Evolutionary conservation across 2,329 filamentous ascomycete genomes (phyloP).

Genomic region (Colletotrichum sp.): DNA sequence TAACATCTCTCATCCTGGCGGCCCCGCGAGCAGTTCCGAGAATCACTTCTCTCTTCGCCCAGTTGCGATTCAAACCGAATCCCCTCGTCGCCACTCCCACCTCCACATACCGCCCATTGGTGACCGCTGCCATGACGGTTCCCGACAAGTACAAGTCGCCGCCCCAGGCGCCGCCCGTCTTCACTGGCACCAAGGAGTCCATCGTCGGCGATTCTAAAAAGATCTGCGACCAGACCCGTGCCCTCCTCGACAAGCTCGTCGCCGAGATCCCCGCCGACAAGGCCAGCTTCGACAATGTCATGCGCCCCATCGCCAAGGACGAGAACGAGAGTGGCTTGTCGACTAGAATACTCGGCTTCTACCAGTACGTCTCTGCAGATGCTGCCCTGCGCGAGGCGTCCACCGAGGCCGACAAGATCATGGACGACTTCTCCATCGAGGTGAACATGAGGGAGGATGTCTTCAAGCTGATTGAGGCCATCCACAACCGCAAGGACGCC

Average conservation of each 20-base stretch:
- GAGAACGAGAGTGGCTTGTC: conserved; percentile 69
- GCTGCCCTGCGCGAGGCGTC: conserved; percentile 75
- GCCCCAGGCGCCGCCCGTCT: conserved; percentile 78
- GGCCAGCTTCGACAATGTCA: conserved; percentile 59
- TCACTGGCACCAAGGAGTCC: conserved; percentile 74
- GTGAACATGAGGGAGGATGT: conserved; percentile 82
- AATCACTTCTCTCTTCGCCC: conserved; percentile 61
- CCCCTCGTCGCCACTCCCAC: conserved; percentile 28
- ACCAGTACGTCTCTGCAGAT: conserved; percentile 77
- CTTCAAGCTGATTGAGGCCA: conserved; percentile 69
- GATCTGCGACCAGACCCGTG: conserved; percentile 67
- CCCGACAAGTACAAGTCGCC: conserved; percentile 72
- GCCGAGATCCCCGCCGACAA: conserved; percentile 59
- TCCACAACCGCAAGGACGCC: conserved; percentile 56
- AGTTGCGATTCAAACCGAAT: conserved; percentile 50
- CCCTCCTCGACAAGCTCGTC: conserved; percentile 71
- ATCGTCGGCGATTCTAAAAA: conserved; percentile 71
- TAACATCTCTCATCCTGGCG: conserved; percentile 69
- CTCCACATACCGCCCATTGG: conserved; percentile 36
- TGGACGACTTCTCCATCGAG: conserved; percentile 81
- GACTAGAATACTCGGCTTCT: conserved; percentile 76
- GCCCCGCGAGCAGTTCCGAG: conserved; percentile 63
- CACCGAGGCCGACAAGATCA: conserved; percentile 75
- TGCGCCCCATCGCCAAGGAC: conserved; percentile 73
- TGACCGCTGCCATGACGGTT: conserved; percentile 64